Percentiles rank a stretch among this genome's conserved stretches.
Evolutionary conservation across 2,329 filamentous ascomycete species (phyloP).

Genomic region (Erysiphe neolycopersici): DNA sequence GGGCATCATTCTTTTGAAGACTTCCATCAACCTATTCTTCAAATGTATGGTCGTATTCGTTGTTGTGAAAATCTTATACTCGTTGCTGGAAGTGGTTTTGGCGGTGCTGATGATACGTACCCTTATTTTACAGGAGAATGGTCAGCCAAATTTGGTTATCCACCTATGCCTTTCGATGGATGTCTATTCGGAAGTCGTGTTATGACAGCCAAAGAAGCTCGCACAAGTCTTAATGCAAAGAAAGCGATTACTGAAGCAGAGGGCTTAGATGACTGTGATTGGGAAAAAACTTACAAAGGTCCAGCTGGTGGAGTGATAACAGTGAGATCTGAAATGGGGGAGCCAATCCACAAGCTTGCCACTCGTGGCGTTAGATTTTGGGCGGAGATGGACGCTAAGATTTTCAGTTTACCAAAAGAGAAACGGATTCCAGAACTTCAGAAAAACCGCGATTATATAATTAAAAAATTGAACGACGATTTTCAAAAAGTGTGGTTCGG

Average conservation of each 20-base stretch:
- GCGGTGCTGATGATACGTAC: slow-evolving; percentile 70
- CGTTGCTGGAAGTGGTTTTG: slow-evolving; percentile 76
- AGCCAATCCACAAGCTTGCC: slow-evolving; percentile 96
- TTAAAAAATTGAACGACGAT: slow-evolving; percentile 84
- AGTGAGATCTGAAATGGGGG: slow-evolving; percentile 94
- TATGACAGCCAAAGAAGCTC: slow-evolving; percentile 84
- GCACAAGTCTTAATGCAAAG: slow-evolving; percentile 70
- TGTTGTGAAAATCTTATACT: slow-evolving; percentile 68
- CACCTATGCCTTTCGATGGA: slow-evolving; percentile 84
- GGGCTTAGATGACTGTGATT: slow-evolving; percentile 56
- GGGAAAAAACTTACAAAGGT: slow-evolving; percentile 86
- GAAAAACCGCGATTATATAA: slow-evolving; percentile 74
- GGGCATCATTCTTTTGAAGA: slow-evolving; percentile 90
- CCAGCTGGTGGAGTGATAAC: slow-evolving; percentile 84
- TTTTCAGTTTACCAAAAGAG: slow-evolving; percentile 78
- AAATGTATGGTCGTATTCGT: slow-evolving; percentile 75
- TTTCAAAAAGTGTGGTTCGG: slow-evolving; percentile 97
- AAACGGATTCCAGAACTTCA: slow-evolving; percentile 71
- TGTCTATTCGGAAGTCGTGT: slow-evolving; percentile 75
- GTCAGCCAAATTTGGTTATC: slow-evolving; percentile 68
- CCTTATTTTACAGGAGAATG: slow-evolving; percentile 75
- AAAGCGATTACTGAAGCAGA: slow-evolving; percentile 69
- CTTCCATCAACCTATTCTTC: slow-evolving; percentile 74
- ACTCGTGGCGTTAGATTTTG: slow-evolving; percentile 91
- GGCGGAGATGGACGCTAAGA: slow-evolving; percentile 97